phyloP scores from a whole-genome alignment of 2,329 filamentous ascomycete genomes.

The Penicillium occitanis region DNA sequence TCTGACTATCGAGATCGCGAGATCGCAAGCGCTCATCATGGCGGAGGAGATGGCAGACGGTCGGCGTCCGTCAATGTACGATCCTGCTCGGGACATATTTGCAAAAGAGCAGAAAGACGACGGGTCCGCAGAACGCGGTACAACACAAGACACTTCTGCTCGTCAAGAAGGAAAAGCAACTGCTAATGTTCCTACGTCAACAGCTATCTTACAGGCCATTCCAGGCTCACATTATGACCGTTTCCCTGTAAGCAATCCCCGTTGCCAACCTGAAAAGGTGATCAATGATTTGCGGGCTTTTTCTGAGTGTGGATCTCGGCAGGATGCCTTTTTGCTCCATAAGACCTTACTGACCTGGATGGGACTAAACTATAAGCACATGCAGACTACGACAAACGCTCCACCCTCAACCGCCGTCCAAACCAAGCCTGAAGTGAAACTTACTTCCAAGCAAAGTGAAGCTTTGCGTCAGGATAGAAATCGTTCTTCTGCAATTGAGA shows the following conservation, averaged over 20 bases:
- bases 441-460: conserved; percentile 8
- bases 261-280: neutral
- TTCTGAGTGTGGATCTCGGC: conserved; percentile 17
- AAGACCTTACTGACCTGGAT: conserved; percentile 21
- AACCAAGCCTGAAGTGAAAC: conserved; percentile 3
- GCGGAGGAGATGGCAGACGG: conserved; percentile 6
- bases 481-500: neutral
- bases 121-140: conserved; percentile 26
- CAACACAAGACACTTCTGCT: conserved; percentile 5
- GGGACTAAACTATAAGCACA: conserved; percentile 20
- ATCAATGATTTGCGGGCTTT: conserved; percentile 14
- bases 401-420: conserved; percentile 17
- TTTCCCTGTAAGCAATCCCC: conserved; percentile 9
- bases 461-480: conserved; percentile 2
- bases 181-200: neutral
- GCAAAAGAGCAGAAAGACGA: conserved; percentile 26
- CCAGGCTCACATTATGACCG: neutral
- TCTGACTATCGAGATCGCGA: neutral
- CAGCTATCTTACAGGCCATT: conserved; percentile 7
- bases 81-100: conserved; percentile 37
- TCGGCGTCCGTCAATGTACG: conserved; percentile 31
- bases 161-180: neutral
- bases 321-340: conserved; percentile 19
- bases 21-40: conserved; percentile 20
- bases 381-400: conserved; percentile 20